phyloP scores from a whole-genome alignment of 2,329 filamentous ascomycete genomes.

The Ophiostoma ips region DNA sequence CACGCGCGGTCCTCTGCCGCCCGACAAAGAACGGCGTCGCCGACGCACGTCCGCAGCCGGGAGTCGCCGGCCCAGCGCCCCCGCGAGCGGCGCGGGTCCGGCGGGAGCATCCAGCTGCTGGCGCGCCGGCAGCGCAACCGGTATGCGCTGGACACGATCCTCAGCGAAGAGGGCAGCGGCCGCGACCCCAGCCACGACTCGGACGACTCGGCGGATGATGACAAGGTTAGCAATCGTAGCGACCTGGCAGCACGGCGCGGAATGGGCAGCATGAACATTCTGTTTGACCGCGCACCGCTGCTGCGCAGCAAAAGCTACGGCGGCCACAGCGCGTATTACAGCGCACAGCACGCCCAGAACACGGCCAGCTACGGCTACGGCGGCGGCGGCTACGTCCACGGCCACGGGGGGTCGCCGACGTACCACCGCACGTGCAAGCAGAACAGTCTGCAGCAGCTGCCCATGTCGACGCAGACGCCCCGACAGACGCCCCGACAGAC shows the following conservation, averaged over 20 bases:
- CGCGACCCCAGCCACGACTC: constrained; percentile 17
- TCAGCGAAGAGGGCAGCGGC: constrained; percentile 22
- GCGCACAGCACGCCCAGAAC: background rate
- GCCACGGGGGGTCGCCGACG: background rate
- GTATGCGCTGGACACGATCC: constrained; percentile 21
- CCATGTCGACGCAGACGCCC: constrained; percentile 2
- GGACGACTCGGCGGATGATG: constrained; percentile 13
- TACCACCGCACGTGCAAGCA: constrained; percentile 6
- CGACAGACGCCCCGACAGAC: background rate
- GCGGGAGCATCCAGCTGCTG: constrained; percentile 31
- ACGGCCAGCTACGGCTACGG: background rate
- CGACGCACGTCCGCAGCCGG: background rate
- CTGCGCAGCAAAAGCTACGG: constrained; percentile 1
- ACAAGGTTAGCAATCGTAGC: background rate
- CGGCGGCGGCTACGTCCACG: background rate
- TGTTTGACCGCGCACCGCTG: background rate
- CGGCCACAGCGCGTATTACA: background rate
- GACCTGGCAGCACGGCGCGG: constrained; percentile 9
- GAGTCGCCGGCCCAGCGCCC: background rate
- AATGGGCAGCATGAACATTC: constrained; percentile 6
- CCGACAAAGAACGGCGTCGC: background rate
- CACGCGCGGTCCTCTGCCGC: no score
- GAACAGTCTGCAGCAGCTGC: constrained; percentile 14
- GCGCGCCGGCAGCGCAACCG: constrained; percentile 21
- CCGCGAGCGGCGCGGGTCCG: constrained; percentile 30